Evolutionary conservation across 805 yeast genomes (phyloP).

Genomic region (Ogataea paraovalis): DNA sequence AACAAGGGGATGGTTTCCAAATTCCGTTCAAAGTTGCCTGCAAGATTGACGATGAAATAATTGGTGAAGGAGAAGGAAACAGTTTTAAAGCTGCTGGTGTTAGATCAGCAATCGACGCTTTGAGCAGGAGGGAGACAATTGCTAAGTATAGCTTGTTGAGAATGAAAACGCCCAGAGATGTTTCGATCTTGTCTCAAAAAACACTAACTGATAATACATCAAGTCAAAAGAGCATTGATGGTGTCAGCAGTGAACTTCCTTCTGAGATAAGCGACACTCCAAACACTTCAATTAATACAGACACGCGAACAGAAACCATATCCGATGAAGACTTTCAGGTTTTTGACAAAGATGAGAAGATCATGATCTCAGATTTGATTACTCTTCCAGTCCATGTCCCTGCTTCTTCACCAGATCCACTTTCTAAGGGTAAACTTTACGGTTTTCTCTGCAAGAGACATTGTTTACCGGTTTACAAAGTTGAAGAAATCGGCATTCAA

Average conservation of each 20-base stretch:
- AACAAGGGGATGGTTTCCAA: constrained; percentile 44
- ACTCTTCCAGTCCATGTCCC: constrained; percentile 4
- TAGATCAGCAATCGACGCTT: constrained; percentile 80
- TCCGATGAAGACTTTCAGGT: neutral
- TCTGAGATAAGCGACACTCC: neutral
- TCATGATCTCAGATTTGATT: neutral
- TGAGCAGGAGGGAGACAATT: constrained; percentile 51
- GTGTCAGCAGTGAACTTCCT: neutral
- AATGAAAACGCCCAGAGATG: constrained; percentile 44
- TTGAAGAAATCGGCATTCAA: constrained; percentile 15
- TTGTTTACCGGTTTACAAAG: constrained; percentile 32
- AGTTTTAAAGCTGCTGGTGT: constrained; percentile 74
- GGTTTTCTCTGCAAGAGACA: constrained; percentile 22
- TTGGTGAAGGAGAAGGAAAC: constrained; percentile 72
- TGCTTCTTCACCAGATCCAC: constrained; percentile 17
- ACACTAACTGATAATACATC: neutral
- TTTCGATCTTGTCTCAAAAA: constrained; percentile 12
- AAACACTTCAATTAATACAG: neutral
- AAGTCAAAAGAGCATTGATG: neutral
- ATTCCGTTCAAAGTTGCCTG: constrained; percentile 65
- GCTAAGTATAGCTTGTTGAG: constrained; percentile 62
- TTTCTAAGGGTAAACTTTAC: constrained; percentile 31
- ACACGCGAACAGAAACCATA: neutral
- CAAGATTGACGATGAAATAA: constrained; percentile 54
- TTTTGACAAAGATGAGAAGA: constrained; percentile 1